phyloP scores from a whole-genome alignment of 208 protist species.

The Entamoeba invadens region DNA sequence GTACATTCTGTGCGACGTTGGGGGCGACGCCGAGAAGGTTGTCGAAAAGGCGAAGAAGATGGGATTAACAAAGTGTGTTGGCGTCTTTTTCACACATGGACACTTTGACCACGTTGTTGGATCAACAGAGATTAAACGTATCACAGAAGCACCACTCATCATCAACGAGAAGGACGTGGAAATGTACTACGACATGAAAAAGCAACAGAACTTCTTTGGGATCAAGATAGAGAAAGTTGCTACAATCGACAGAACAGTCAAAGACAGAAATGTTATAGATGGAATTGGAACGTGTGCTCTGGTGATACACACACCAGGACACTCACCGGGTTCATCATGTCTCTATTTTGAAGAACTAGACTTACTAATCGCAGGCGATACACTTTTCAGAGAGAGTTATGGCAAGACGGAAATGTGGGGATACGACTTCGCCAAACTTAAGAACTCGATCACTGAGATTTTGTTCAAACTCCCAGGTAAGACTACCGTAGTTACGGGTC shows the following conservation, averaged over 20 bases:
- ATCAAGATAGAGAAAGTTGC: not conserved
- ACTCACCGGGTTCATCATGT: constrained; percentile 6
- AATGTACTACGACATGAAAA: not conserved
- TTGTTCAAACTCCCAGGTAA: not conserved
- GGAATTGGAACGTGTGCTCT: not conserved
- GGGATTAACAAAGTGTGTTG: not conserved
- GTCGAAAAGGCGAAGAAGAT: not conserved
- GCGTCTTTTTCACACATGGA: not conserved
- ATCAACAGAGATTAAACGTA: not conserved
- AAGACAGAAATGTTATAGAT: not conserved
- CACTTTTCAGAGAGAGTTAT: not conserved
- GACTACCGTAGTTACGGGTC: constrained; percentile 7
- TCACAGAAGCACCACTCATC: not conserved
- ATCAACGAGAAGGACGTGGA: not conserved
- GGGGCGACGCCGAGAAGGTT: not conserved
- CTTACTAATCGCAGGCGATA: constrained; percentile 11
- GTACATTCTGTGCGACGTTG: not conserved
- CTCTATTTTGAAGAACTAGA: not conserved
- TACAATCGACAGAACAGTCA: not conserved
- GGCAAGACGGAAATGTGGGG: constrained; percentile 9
- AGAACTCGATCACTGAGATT: not conserved
- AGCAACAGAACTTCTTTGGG: not conserved
- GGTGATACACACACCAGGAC: constrained; percentile 6
- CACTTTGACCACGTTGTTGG: not conserved
- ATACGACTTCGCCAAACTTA: not conserved